phyloP scores from a whole-genome alignment of 2,329 filamentous ascomycete species.

The Zymoseptoria tritici region DNA sequence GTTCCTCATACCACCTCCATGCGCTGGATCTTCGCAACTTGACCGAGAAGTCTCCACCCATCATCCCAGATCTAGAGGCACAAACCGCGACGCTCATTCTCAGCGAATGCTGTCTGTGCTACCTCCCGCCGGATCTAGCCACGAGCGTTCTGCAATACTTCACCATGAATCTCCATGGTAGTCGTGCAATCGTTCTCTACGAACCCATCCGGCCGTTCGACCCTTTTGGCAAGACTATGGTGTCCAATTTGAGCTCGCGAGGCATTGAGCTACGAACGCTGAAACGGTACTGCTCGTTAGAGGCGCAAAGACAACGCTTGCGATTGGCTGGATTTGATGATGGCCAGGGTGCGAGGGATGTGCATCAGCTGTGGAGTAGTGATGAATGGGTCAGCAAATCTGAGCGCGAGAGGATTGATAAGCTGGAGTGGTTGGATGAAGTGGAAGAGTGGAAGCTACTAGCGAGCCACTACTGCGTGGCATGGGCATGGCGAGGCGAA shows the following conservation, averaged over 20 bases:
- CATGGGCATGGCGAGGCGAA: constrained; percentile 68
- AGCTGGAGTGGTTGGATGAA: constrained; percentile 83
- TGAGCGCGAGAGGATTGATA: constrained; percentile 74
- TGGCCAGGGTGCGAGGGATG: constrained; percentile 51
- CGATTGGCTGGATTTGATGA: constrained; percentile 56
- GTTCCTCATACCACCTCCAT: constrained; percentile 46
- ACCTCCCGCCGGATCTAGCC: constrained; percentile 62
- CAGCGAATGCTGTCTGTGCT: constrained; percentile 93
- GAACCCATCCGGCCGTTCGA: constrained; percentile 81
- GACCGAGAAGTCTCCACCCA: constrained; percentile 23
- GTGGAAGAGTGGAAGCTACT: constrained; percentile 88
- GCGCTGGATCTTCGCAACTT: constrained; percentile 62
- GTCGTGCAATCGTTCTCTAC: constrained; percentile 65
- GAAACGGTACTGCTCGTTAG: constrained; percentile 59
- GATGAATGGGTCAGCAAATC: constrained; percentile 59
- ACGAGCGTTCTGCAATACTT: constrained; percentile 36
- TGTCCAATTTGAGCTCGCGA: constrained; percentile 74
- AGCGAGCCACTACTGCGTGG: constrained; percentile 80
- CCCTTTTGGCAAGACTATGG: constrained; percentile 86
- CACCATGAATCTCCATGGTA: constrained; percentile 34
- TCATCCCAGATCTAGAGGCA: constrained; percentile 41
- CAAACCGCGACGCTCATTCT: constrained; percentile 73
- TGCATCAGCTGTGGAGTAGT: constrained; percentile 59
- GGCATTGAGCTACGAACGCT: constrained; percentile 81
- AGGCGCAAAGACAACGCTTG: constrained; percentile 62